phyloP scores from a whole-genome alignment of 2,329 filamentous ascomycete genomes.

The Stachybotrys elegans region DNA sequence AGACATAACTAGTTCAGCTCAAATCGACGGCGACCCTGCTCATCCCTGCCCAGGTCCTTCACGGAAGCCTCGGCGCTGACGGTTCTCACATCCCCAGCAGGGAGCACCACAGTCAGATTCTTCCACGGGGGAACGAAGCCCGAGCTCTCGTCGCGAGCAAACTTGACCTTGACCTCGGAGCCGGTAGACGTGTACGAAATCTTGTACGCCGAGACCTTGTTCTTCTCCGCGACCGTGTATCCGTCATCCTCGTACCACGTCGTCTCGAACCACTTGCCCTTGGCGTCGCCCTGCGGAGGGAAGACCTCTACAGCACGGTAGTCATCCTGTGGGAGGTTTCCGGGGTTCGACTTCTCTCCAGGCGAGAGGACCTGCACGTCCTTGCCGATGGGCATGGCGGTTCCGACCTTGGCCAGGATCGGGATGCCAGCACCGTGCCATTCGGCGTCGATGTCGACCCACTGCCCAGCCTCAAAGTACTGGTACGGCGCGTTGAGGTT shows the following conservation, averaged over 20 bases:
- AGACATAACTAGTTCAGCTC: slow-evolving; percentile 8
- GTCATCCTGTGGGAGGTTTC: slow-evolving; percentile 33
- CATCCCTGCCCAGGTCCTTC: slow-evolving; percentile 13
- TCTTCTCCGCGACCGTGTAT: slow-evolving; percentile 22
- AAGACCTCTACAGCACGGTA: slow-evolving; percentile 38
- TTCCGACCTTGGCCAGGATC: slow-evolving; percentile 32
- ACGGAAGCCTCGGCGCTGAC: slow-evolving; percentile 10
- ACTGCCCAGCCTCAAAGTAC: slow-evolving; percentile 41
- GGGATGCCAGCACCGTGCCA: slow-evolving; percentile 37
- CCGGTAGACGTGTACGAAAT: slow-evolving; percentile 18
- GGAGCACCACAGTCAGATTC: slow-evolving; percentile 23
- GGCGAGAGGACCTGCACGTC: slow-evolving; percentile 30
- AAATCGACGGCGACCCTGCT: slow-evolving; percentile 14
- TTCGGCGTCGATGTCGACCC: slow-evolving; percentile 33
- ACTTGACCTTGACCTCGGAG: slow-evolving; percentile 18
- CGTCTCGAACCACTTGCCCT: slow-evolving; percentile 20
- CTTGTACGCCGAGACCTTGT: slow-evolving; percentile 26
- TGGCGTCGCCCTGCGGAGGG: slow-evolving; percentile 21
- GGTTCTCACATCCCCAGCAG: slow-evolving; percentile 21
- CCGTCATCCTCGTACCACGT: slow-evolving; percentile 35
- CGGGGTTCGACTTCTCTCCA: slow-evolving; percentile 30
- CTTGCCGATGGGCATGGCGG: slow-evolving; percentile 32
- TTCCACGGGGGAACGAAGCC: slow-evolving; percentile 30
- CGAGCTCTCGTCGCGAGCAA: slow-evolving; percentile 22
- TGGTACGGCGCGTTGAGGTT: slow-evolving; percentile 59